Percentiles rank a stretch among this genome's conserved stretches.
These are phyloP conservation scores for Coemansia sp. DNA, from an alignment of 192 early-diverging fungal species.

Conservation along the genomic window DNA sequence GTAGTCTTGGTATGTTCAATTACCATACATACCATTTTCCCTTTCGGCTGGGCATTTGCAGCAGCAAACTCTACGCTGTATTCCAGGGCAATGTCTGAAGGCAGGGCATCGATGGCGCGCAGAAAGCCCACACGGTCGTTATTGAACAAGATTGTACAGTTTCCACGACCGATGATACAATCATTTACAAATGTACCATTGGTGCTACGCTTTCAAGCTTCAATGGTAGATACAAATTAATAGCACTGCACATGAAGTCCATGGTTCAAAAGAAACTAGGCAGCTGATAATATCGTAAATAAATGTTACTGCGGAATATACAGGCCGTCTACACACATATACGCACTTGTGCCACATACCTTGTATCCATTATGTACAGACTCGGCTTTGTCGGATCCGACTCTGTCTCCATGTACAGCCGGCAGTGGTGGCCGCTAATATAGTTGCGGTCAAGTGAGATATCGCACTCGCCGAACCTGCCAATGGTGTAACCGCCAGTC, in stretches of 20 bases:
- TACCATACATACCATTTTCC: constrained; percentile 8
- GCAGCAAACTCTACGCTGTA: constrained; percentile 39
- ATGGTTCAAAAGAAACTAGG: too few species aligned
- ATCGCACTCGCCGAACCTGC: constrained; percentile 34
- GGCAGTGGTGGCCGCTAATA: constrained; percentile 42
- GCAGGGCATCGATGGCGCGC: constrained; percentile 15
- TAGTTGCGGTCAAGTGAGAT: constrained; percentile 29
- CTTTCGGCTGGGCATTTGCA: constrained; percentile 10
- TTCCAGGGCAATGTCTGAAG: constrained; percentile 44
- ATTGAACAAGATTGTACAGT: constrained; percentile 49
- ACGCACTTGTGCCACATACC: constrained; percentile 9
- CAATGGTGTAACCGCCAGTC: constrained; percentile 36
- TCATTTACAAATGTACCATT: constrained; percentile 54
- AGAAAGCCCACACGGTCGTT: constrained; percentile 41
- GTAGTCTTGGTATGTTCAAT: too few species aligned
- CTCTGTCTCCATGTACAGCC: constrained; percentile 31
- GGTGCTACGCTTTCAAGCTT: constrained; percentile 19
- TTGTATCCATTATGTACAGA: constrained; percentile 36
- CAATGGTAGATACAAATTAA: too few species aligned
- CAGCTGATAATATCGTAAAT: too few species aligned
- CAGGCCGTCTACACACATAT: too few species aligned
- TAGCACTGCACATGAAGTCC: too few species aligned
- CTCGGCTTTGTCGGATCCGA: constrained; percentile 14
- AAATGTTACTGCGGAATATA: too few species aligned
- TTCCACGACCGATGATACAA: constrained; percentile 38